These are phyloP conservation scores for Fusarium sp. DNA, from an alignment of 2,329 filamentous ascomycete genomes.

Conservation along the genomic window DNA sequence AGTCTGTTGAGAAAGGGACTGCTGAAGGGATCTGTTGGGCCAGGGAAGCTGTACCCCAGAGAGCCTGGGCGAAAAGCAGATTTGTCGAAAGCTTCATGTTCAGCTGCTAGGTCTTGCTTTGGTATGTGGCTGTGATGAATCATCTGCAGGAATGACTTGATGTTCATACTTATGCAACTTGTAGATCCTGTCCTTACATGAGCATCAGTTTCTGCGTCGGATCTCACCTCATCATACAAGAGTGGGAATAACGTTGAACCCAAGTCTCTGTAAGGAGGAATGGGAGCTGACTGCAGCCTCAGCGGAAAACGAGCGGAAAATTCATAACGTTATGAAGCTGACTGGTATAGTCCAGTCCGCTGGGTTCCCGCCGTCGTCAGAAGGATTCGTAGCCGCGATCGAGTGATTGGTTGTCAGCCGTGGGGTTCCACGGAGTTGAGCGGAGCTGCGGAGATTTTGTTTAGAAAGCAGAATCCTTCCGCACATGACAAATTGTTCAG, in stretches of 20 bases:
- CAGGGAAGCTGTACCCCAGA: neutral
- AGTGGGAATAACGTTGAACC: neutral
- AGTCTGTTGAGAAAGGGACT: conserved; percentile 4
- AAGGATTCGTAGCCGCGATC: neutral
- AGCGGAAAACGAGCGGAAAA: neutral
- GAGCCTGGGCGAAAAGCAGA: neutral
- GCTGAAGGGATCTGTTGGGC: neutral
- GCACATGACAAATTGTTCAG: neutral
- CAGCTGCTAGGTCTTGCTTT: neutral
- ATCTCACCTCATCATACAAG: neutral
- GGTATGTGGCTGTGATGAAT: neutral
- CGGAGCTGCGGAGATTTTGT: neutral
- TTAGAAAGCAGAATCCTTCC: neutral
- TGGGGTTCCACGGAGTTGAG: neutral
- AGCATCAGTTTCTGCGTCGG: neutral
- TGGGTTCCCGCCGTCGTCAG: neutral
- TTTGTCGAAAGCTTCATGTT: neutral
- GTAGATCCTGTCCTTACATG: neutral
- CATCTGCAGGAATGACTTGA: neutral
- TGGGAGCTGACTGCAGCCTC: neutral
- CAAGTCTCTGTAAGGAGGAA: neutral
- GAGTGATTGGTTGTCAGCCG: neutral
- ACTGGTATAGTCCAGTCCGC: too few species aligned
- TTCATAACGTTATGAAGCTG: neutral
- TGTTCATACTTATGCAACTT: neutral